Evolutionary conservation across 805 yeast species (phyloP).

Genomic region (Candida multigemmis): DNA sequence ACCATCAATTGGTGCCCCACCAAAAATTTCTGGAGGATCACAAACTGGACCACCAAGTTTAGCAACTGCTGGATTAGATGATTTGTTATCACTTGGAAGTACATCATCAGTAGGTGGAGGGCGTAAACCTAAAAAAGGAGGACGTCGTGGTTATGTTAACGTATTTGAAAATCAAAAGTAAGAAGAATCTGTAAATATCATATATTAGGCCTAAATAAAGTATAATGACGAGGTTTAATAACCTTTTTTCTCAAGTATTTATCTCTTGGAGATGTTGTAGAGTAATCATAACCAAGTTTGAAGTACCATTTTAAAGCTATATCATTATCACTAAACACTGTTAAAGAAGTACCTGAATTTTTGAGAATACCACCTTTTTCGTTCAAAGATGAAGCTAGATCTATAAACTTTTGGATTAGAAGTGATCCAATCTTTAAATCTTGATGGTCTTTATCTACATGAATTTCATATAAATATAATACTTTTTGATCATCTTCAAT

Average conservation of each 20-base stretch:
- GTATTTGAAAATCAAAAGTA: slow-evolving; percentile 14
- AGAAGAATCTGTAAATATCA: slow-evolving; percentile 1
- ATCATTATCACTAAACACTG: slow-evolving; percentile 41
- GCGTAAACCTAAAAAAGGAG: slow-evolving; percentile 18
- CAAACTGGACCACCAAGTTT: slow-evolving; percentile 10
- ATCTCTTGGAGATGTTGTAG: slow-evolving; percentile 38
- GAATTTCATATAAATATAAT: slow-evolving; percentile 52
- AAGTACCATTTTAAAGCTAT: slow-evolving; percentile 37
- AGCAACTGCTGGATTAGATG: slow-evolving; percentile 34
- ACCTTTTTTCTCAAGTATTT: slow-evolving; percentile 23
- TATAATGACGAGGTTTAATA: slow-evolving; percentile 35
- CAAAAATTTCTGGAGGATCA: not conserved
- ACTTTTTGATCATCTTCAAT: slow-evolving; percentile 27
- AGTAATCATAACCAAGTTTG: slow-evolving; percentile 24
- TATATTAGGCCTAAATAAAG: no score
- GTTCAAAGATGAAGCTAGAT: slow-evolving; percentile 11
- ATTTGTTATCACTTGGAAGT: slow-evolving; percentile 21
- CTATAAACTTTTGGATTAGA: slow-evolving; percentile 28
- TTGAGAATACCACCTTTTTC: slow-evolving; percentile 1
- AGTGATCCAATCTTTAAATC: slow-evolving; percentile 25
- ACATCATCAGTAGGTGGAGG: slow-evolving; percentile 8
- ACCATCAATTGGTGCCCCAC: slow-evolving; percentile 5
- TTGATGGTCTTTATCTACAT: slow-evolving; percentile 28
- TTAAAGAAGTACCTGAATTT: slow-evolving; percentile 27
- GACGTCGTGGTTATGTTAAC: slow-evolving; percentile 26